These are phyloP conservation scores for Trichoderma sp. DNA, from an alignment of 2,329 filamentous ascomycete genomes.

Conservation along the genomic window DNA sequence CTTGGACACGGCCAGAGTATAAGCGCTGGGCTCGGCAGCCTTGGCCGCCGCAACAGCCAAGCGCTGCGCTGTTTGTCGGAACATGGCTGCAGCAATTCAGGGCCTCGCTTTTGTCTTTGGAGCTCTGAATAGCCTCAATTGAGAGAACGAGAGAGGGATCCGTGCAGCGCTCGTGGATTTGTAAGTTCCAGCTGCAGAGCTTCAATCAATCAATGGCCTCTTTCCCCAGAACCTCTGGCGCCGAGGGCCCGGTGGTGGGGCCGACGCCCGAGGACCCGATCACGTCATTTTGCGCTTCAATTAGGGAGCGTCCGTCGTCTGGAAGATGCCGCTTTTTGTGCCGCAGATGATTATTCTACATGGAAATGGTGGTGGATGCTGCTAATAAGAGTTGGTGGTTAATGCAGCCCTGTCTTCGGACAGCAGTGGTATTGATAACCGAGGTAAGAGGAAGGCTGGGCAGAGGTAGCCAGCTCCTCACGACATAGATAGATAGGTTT, in stretches of 20 bases:
- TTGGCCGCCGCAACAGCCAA: constrained; percentile 62
- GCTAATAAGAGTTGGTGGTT: not conserved
- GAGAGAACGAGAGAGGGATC: not conserved
- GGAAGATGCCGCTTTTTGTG: not conserved
- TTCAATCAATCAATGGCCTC: not conserved
- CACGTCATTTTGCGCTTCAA: constrained; percentile 32
- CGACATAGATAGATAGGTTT: too few species aligned
- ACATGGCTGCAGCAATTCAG: constrained; percentile 54
- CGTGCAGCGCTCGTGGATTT: constrained; percentile 1
- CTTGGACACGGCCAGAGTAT: constrained; percentile 73
- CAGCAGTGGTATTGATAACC: not conserved
- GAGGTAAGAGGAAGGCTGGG: not conserved
- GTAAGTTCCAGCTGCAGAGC: constrained; percentile 8
- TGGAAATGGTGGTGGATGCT: not conserved
- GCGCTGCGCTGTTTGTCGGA: constrained; percentile 68
- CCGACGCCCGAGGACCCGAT: constrained; percentile 28
- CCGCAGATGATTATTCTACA: not conserved
- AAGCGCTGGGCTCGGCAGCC: constrained; percentile 53
- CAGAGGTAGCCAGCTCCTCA: too few species aligned
- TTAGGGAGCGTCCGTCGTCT: not conserved
- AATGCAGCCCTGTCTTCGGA: not conserved
- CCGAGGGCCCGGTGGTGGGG: constrained; percentile 29
- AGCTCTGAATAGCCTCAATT: constrained; percentile 1
- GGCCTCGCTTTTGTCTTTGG: not conserved
- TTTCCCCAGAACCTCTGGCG: not conserved